Base-by-base conservation (phyloP, 805 yeast species). In the Suhomyces sp. region DNA sequence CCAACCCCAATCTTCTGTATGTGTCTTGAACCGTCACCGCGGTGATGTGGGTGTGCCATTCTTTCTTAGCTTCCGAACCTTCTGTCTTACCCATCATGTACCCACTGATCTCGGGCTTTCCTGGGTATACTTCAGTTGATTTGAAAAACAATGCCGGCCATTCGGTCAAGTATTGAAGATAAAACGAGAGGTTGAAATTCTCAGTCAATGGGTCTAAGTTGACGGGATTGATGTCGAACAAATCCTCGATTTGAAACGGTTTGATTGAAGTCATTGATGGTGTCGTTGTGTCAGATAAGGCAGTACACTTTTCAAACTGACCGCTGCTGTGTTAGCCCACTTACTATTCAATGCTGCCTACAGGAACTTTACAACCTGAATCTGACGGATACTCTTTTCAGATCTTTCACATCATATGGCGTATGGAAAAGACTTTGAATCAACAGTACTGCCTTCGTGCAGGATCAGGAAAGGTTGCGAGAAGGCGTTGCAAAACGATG, bases 11-110 rank as follows among this genome's bases (percentile, higher is more conserved):
- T 42, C 98, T 66, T 35, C 99, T 65, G 57, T 83, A 91, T 34
- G 78, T 81, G 9, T 86, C 81, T 40, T 83, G 83, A 1, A 93
- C 83, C 0, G 98, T 88, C 3, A 93, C 96, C 0, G 98, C 98
- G 0, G 98, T 88, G 32, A 93, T 88, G 58, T 93, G 99, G 1
- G 95, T 78, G 54, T 93, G 99, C 96, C 97, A 91, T 40, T 88
- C 93, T 30, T 72, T 77, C 4, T 73, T 77, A 23, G 68, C 42
- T 24, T 67, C 37, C 32, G 62, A 68, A 0, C 98, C 98, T 57
- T 93, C 98, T 1, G 95, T 81, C 58, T 93, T 93, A n/a, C 95
- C 98, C 79, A 93, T 79, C 95, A 93, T 82, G 54, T 84, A 83
- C 0, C 90, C 91, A 21, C 85, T 68, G 19, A 68, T 63, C 30